These are phyloP conservation scores for Hypoxylon sp. DNA, from an alignment of 2,329 filamentous ascomycete species.

Conservation along the genomic window DNA sequence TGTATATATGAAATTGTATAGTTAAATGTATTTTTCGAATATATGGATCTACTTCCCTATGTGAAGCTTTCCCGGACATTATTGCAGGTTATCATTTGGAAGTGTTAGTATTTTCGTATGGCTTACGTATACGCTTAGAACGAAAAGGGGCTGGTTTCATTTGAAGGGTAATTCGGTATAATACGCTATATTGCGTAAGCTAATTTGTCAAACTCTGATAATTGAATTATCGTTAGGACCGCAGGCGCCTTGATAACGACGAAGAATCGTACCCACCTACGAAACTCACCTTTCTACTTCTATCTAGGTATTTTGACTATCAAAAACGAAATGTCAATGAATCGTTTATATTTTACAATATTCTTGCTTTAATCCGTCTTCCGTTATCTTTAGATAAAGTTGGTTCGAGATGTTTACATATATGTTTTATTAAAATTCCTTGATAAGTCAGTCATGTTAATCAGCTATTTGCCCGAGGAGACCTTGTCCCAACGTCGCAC, in stretches of 20 bases:
- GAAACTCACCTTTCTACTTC: not conserved
- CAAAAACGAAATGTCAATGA: slow-evolving; percentile 2
- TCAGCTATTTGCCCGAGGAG: not conserved
- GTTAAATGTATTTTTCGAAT: too few relatives aligned
- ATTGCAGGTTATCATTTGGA: too few relatives aligned
- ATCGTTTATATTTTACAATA: slow-evolving; percentile 6
- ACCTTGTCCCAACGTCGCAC: slow-evolving; percentile 33
- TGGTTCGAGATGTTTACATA: slow-evolving; percentile 22
- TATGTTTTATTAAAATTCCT: slow-evolving; percentile 31
- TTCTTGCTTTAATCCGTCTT: not conserved
- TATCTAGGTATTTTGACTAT: slow-evolving; percentile 7
- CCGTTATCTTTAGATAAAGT: slow-evolving; percentile 16
- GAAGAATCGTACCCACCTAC: not conserved
- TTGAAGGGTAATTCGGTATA: not conserved
- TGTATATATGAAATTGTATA: too few relatives aligned
- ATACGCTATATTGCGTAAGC: not conserved
- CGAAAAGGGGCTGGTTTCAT: not conserved
- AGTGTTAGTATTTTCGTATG: not conserved
- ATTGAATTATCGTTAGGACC: not conserved
- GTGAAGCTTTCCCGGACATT: too few relatives aligned
- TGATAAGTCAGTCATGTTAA: slow-evolving; percentile 33
- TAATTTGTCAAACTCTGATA: not conserved
- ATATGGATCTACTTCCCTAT: too few relatives aligned
- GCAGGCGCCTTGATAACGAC: not conserved
- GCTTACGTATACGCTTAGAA: not conserved